Evolutionary conservation across 2,329 filamentous ascomycete genomes (phyloP), one percentile per base, ranked within the genome.

Genomic region (Nigrospora osmanthi): DNA sequence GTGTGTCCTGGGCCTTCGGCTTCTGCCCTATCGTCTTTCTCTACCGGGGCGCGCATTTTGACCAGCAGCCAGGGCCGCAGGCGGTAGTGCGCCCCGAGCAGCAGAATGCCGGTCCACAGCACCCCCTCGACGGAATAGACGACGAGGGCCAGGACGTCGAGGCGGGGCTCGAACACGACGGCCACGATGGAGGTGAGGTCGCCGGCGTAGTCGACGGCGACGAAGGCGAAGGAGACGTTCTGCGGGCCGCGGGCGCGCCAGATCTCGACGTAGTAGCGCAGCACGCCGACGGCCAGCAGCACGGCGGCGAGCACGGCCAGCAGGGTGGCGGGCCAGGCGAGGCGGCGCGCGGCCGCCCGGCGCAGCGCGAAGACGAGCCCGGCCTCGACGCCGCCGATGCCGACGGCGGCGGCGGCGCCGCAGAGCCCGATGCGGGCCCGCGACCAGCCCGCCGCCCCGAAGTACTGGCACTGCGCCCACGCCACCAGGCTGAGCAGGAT

Each of bases 171-270:
- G 50, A 83, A 85, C 36, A 83, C 64, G 14, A 87, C 67, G 1
- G 82, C 83, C 3, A 82, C 58, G 0, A 87, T 64, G 0, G 81
- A 86, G 44, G 81, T 81, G 4, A 87, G 58, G 58, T 87, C 83
- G 0, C 83, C 83, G 1, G 78, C 69, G 0, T 82, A 83, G 60
- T 87, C 83, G 37, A 87, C 83, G 2, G 69, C 78, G 0, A 85
- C 81, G 51, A 88, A 88, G 3, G 85, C 65, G 59, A 87, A 87
- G 1, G 81, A 85, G 35, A 87, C 86, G 9, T 83, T 83, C 13
- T 81, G 70, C 2, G 86, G 83, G 0, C 81, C 85, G 7, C 78
- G 72, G 51, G 85, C 75, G 2, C 70, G 57, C 54, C 78, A 85
- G 17, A 88, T 86, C 49, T 87, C 83, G 68, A 75, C 78, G 54